Evolutionary conservation across 179 eudicot species (phyloP), one percentile per base, ranked within the genome.

Genomic region (Nepenthes alata): DNA sequence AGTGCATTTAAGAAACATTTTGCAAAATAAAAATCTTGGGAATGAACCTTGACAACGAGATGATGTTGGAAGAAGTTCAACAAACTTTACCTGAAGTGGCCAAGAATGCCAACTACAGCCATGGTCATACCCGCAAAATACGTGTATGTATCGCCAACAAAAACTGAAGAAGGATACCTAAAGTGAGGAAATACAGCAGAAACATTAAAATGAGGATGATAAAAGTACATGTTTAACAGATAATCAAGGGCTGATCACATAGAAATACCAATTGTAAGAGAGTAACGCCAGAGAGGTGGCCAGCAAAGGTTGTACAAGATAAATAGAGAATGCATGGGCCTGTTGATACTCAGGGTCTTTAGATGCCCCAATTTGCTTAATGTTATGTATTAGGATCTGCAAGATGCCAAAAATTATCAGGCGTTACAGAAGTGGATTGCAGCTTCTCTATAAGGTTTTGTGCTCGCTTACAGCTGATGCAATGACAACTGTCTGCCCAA

Each of bases 81-180:
- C 15, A 66, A 60, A 53, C 7, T 50, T 55, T 44, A 72, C 98
- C 98, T 89, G 67, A 78, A 91, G 72, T 91, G 96, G 63, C 98
- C 98, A 65, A 91, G 74, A 74, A 91, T 89, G 62, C 98, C 98
- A 69, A 71, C 89, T 5, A 91, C 98, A 38, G 98, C 98, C 96
- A 91, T 83, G 49, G 98, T 83, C 98, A 91, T 91, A 65, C 98
- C 98, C 37, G 93, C 96, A 77, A 91, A 91, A 74, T 89, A 89
- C 58, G 98, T 91, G 69, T 83, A 91, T n/a, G 98, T 91, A 72
- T 91, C 98, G 62, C 98, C 98, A 47, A 91, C 98, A 74, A 91
- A 91, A 66, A 91, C 98, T 8, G 98, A 86, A 44, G 98, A 91
- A 52, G 98, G 98, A 76, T 81, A 91, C 98, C 98, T 89, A 54